phyloP scores from a whole-genome alignment of 495 filamentous ascomycete species.

The Sabuloglossum arenarium region DNA sequence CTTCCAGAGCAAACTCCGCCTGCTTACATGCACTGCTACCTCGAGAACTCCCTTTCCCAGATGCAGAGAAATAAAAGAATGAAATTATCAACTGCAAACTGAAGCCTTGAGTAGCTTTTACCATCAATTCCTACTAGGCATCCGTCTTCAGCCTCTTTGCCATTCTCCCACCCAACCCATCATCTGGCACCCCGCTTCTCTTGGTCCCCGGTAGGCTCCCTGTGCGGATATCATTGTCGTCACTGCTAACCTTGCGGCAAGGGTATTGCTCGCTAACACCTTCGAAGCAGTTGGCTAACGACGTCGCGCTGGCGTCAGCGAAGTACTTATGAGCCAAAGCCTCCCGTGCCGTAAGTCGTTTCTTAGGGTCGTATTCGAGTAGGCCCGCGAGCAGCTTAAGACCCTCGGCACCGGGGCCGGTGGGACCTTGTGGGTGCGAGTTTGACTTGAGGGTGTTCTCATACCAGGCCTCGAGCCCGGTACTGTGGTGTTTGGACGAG shows the following conservation, averaged over 20 bases:
- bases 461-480: constrained; percentile 44
- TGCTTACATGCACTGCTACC: no score
- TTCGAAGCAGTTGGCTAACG: constrained; percentile 72
- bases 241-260: constrained; percentile 68
- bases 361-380: constrained; percentile 83
- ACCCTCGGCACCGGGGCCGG: constrained; percentile 48
- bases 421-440: constrained; percentile 23
- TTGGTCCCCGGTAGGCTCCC: constrained; percentile 85
- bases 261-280: constrained; percentile 76
- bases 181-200: constrained; percentile 69
- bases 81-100: no score
- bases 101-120: no score
- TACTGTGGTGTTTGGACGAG: constrained; percentile 13
- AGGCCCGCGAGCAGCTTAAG: constrained; percentile 61
- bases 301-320: constrained; percentile 33
- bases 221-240: constrained; percentile 82
- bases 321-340: constrained; percentile 85
- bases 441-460: constrained; percentile 31
- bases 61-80: no score
- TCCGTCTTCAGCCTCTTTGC: constrained; percentile 47
- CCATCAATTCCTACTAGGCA: neutral
- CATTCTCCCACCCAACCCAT: constrained; percentile 40
- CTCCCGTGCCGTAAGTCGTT: constrained; percentile 62
- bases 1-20: no score
- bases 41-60: no score